Percentiles rank a stretch among this genome's conserved stretches.
Evolutionary conservation across 805 yeast species (phyloP).

Genomic region (Candida palmyrensis): DNA sequence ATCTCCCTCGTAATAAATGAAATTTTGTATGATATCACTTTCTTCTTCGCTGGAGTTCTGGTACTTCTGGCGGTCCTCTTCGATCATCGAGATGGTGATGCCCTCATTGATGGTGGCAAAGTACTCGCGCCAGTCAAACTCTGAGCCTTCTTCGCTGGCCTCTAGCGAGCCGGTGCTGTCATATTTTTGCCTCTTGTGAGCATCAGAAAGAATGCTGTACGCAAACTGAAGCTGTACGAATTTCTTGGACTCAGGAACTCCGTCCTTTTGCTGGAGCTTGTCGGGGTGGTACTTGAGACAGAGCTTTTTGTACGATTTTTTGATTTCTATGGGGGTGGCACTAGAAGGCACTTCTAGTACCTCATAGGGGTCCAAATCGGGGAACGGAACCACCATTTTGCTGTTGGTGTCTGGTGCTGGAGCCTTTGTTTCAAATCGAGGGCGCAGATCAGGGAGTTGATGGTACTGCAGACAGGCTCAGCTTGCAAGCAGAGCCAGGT

Average conservation of each 20-base stretch:
- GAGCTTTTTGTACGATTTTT: constrained; percentile 59
- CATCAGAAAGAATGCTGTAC: constrained; percentile 62
- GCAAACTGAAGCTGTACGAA: constrained; percentile 76
- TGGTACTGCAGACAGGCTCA: no score
- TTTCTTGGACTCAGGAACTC: constrained; percentile 14
- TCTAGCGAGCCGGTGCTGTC: constrained; percentile 57
- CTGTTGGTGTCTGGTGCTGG: not conserved
- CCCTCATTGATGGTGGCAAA: constrained; percentile 44
- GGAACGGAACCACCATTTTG: constrained; percentile 37
- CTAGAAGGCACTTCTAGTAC: constrained; percentile 37
- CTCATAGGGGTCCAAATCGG: constrained; percentile 60
- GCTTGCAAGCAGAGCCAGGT: no score
- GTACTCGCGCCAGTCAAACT: constrained; percentile 55
- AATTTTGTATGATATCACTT: constrained; percentile 57
- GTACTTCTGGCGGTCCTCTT: constrained; percentile 60
- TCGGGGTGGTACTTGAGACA: constrained; percentile 73
- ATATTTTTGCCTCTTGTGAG: constrained; percentile 47
- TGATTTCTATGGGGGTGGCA: constrained; percentile 51
- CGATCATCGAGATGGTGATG: constrained; percentile 61
- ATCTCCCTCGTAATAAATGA: constrained; percentile 60
- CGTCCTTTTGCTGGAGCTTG: constrained; percentile 38
- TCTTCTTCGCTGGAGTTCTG: constrained; percentile 57
- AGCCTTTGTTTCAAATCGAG: no score
- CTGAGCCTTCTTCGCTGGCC: constrained; percentile 26
- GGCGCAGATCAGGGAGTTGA: no score